phyloP scores from a whole-genome alignment of 208 protist genomes.

The Acanthamoeba triangularis region DNA sequence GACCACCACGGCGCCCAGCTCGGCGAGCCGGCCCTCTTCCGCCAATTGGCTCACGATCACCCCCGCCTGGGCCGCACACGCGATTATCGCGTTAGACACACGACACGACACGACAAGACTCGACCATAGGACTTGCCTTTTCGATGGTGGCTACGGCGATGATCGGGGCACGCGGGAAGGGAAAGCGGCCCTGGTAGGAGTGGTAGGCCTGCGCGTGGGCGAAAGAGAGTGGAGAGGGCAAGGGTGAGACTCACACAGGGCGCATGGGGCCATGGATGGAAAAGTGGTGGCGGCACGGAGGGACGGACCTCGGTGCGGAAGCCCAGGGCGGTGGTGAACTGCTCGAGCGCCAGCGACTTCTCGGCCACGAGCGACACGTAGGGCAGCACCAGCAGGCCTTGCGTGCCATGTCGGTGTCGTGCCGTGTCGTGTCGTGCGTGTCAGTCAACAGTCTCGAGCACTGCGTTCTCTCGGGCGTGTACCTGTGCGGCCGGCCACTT shows the following conservation, averaged over 20 bases:
- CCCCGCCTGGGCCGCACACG: constrained; percentile 82
- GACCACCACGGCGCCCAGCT: constrained; percentile 90
- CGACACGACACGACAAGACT: not conserved
- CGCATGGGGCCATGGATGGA: not conserved
- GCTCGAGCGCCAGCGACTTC: not conserved
- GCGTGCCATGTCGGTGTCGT: not conserved
- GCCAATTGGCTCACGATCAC: constrained; percentile 87
- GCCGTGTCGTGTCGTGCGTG: too few relatives aligned
- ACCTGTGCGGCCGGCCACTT: not conserved
- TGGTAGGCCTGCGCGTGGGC: not conserved
- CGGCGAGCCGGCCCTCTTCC: constrained; percentile 80
- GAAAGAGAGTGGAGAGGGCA: too few relatives aligned
- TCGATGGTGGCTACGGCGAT: constrained; percentile 20
- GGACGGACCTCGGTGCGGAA: not conserved
- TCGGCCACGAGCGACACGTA: constrained; percentile 34
- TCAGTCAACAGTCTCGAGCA: too few relatives aligned
- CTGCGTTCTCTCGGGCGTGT: not conserved
- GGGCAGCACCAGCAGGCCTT: constrained; percentile 22
- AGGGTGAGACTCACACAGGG: not conserved
- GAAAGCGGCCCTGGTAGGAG: constrained; percentile 9
- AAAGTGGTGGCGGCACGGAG: not conserved
- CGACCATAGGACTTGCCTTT: not conserved
- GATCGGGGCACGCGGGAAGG: not conserved
- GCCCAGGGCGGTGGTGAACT: constrained; percentile 11
- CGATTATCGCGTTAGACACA: not conserved